These are phyloP conservation scores for Physcomitrellopsis africana DNA, from an alignment of 225 moss, liverwort and hornwort species.

Conservation along the genomic window DNA sequence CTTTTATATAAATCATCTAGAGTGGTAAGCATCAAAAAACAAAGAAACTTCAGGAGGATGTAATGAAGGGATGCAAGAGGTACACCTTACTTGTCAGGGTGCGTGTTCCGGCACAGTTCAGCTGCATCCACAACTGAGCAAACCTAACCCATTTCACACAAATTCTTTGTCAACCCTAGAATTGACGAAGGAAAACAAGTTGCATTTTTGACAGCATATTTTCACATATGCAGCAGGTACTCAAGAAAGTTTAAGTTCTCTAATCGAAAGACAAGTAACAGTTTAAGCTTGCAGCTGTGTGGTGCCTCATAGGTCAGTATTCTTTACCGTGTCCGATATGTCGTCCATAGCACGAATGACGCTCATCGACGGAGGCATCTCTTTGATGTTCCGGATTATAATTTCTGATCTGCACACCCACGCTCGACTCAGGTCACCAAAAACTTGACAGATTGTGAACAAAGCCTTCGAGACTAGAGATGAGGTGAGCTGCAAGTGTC, in stretches of 20 bases:
- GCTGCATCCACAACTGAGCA: conserved; percentile 99
- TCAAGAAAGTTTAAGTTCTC: background rate
- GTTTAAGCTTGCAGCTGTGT: background rate
- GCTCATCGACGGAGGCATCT: conserved; percentile 91
- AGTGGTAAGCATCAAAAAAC: conserved; percentile 19
- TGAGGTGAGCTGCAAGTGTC: conserved; percentile 22
- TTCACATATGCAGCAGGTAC: background rate
- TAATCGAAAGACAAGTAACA: background rate
- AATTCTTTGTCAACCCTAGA: conserved; percentile 23
- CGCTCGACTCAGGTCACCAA: conserved; percentile 23
- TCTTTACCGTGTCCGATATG: conserved; percentile 89
- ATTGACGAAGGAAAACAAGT: background rate
- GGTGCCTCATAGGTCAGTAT: conserved; percentile 22
- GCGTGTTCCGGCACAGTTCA: conserved; percentile 95
- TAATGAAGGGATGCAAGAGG: conserved; percentile 60
- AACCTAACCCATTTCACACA: conserved; percentile 60
- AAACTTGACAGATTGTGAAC: conserved; percentile 9
- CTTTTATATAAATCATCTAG: background rate
- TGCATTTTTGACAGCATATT: background rate
- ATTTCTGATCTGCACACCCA: conserved; percentile 80
- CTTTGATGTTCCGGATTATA: conserved; percentile 69
- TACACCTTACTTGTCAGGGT: conserved; percentile 99
- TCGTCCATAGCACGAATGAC: conserved; percentile 94
- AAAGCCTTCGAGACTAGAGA: conserved; percentile 16
- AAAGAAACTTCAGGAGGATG: conserved; percentile 3